These are phyloP conservation scores for Gaertneriomyces sp. DNA, from an alignment of 192 early-diverging fungal genomes.

Conservation along the genomic window DNA sequence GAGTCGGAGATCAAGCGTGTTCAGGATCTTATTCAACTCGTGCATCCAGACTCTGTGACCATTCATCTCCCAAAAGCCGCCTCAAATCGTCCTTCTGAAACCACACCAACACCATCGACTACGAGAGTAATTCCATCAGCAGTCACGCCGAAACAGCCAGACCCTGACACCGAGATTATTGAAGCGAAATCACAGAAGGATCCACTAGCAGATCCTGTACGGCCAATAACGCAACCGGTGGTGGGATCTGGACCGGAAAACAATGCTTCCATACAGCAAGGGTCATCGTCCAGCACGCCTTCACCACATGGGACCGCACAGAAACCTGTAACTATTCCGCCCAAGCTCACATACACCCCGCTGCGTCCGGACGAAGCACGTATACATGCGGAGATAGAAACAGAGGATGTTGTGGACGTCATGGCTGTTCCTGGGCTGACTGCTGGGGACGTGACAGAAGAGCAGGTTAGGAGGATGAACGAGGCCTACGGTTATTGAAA, in stretches of 20 bases:
- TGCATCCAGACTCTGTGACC: neutral
- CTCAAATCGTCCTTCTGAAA: conserved; percentile 24
- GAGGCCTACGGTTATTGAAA: conserved; percentile 34
- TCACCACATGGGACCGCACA: conserved; percentile 2
- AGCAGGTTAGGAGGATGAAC: conserved; percentile 16
- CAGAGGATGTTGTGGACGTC: conserved; percentile 36
- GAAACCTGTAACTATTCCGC: too few relatives aligned
- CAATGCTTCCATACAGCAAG: neutral
- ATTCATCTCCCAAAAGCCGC: conserved; percentile 24
- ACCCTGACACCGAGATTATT: neutral
- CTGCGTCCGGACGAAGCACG: conserved; percentile 22
- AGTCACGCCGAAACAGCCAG: neutral
- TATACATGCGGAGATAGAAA: conserved; percentile 29
- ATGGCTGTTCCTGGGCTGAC: conserved; percentile 18
- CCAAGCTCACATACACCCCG: conserved; percentile 8
- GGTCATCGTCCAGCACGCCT: conserved; percentile 5
- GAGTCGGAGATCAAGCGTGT: neutral
- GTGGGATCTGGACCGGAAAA: neutral
- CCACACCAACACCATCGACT: conserved; percentile 16
- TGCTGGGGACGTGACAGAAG: conserved; percentile 4
- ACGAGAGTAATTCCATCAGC: neutral
- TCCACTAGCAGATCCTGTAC: neutral
- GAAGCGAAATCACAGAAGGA: neutral
- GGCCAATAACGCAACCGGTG: neutral
- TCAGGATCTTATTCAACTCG: neutral